Base-by-base conservation (phyloP, 495 filamentous ascomycete genomes). In the Podospora sp. region DNA sequence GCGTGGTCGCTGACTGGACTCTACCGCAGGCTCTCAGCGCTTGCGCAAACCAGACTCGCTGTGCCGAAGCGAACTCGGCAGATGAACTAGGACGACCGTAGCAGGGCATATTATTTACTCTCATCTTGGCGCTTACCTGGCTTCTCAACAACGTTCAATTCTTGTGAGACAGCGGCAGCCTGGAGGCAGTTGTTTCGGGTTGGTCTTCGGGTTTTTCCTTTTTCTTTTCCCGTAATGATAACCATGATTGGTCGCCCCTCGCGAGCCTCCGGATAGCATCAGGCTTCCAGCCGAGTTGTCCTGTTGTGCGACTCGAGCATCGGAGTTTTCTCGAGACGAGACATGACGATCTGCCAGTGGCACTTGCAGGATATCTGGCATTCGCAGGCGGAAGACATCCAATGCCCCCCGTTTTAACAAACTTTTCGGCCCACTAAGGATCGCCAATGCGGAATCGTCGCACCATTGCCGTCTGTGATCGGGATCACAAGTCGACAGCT, bases 301-400 rank as follows among this genome's bases (percentile, higher is more conserved):
- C 63, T 65, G 63, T 14, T 40, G 63, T 65, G 52, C 51, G 56
- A 65, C 63, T 65, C 27, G 52, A 57, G 20, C 63, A 24, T 65
- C 63, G 63, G 63, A 65, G 63, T 27, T 65, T 65, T 65, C 63
- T 65, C 51, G 63, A 65, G 63, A 65, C 52, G 51, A 65, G 63
- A 65, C 63, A 65, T 35, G 51, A 52, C 52, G 63, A 65, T 65
- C 63, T 65, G 63, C 63, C 63, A 65, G 33, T 27, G 50, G 33
- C 29, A 26, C 63, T 65, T 65, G 63, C 50, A 57, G 52, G 7
- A 65, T 40, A 65, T 58, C 51, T 58, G 29, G 63, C 62, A 57
- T 65, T 40, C 56, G 26, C 27, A 18, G 50, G 62, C 24, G 26
- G 21, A 53, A 63, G 12, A 63, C 18, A 26, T 46, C 25, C 16